Evolutionary conservation across 2,329 filamentous ascomycete genomes (phyloP).

Genomic region (Ceratocystiopsis brevicomis): DNA sequence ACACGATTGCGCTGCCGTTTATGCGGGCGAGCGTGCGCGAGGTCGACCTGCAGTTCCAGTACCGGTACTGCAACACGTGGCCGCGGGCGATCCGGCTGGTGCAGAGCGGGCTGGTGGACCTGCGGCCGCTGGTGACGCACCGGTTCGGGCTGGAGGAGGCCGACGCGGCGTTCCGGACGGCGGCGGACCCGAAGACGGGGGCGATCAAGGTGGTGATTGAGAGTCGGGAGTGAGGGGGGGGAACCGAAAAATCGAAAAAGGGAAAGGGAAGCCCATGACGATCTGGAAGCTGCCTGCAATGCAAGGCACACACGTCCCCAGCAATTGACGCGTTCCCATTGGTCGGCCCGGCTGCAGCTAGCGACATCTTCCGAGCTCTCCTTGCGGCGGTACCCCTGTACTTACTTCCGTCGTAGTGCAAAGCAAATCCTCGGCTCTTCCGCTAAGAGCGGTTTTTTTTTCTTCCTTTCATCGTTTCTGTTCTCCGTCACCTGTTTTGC

Average conservation of each 20-base stretch:
- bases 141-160: constrained; percentile 73
- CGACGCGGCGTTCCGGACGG: constrained; percentile 73
- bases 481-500: too few relatives aligned
- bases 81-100: constrained; percentile 78
- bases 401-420: background rate
- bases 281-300: background rate
- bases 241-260: too few relatives aligned
- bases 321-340: constrained; percentile 9
- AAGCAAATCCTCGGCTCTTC: background rate
- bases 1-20: constrained; percentile 89
- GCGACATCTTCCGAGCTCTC: constrained; percentile 18
- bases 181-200: constrained; percentile 70
- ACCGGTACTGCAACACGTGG: constrained; percentile 93
- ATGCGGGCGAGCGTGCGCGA: constrained; percentile 83
- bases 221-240: too few relatives aligned
- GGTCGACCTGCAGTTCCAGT: constrained; percentile 91
- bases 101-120: constrained; percentile 64
- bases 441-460: background rate
- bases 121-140: constrained; percentile 74
- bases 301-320: constrained; percentile 1
- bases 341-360: constrained; percentile 9
- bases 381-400: constrained; percentile 6
- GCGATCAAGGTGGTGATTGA: constrained; percentile 98
- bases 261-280: too few relatives aligned
- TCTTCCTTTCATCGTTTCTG: background rate